phyloP scores from a whole-genome alignment of 495 filamentous ascomycete genomes.

The Penicillium maclennaniae region DNA sequence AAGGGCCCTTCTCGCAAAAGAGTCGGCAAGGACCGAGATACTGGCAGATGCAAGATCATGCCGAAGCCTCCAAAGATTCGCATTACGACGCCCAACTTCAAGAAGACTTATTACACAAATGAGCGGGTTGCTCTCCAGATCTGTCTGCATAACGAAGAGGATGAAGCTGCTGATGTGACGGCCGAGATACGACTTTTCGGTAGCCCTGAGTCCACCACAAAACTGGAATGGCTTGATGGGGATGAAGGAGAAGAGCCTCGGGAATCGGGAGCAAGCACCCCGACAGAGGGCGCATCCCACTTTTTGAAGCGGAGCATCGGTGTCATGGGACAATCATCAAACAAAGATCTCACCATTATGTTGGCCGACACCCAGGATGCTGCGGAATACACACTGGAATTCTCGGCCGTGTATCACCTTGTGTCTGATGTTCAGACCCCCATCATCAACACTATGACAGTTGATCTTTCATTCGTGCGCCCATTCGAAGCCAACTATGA shows the following conservation, averaged over 20 bases:
- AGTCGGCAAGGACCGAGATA: conserved; percentile 39
- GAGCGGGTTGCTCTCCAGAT: conserved; percentile 67
- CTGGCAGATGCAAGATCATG: conserved; percentile 57
- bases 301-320: conserved; percentile 36
- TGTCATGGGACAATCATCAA: conserved; percentile 48
- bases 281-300: conserved; percentile 31
- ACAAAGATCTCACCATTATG: conserved; percentile 29
- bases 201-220: conserved; percentile 48
- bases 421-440: conserved; percentile 79
- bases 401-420: conserved; percentile 73
- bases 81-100: conserved; percentile 57
- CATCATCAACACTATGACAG: conserved; percentile 64
- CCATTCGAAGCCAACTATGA: conserved; percentile 90
- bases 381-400: conserved; percentile 62
- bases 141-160: conserved; percentile 77
- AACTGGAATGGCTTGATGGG: conserved; percentile 44
- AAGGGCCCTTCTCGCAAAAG: conserved; percentile 34
- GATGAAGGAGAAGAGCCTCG: conserved; percentile 13
- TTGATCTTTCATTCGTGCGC: conserved; percentile 65
- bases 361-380: conserved; percentile 44
- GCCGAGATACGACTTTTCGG: conserved; percentile 67
- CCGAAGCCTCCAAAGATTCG: conserved; percentile 92
- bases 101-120: conserved; percentile 75
- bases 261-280: conserved; percentile 26
- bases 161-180: conserved; percentile 66